phyloP scores from a whole-genome alignment of 208 protist species.

The Porcisia deanei region DNA sequence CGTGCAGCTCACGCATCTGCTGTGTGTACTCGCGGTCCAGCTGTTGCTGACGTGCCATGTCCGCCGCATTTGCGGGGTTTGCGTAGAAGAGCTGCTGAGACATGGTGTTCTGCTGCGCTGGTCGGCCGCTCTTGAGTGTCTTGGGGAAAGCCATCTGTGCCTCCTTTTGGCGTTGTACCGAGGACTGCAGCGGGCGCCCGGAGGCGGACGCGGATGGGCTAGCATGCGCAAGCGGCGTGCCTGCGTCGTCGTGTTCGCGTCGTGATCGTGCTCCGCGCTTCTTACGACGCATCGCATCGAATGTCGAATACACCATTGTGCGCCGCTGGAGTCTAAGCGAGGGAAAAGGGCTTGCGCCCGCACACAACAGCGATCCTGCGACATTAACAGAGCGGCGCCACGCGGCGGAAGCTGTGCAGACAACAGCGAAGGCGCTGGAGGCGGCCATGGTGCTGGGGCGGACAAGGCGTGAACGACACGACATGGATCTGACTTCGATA shows the following conservation, averaged over 20 bases:
- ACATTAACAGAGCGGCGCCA: not conserved
- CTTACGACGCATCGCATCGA: constrained; percentile 30
- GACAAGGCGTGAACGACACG: not conserved
- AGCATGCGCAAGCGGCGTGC: not conserved
- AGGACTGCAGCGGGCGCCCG: constrained; percentile 47
- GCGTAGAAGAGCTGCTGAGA: constrained; percentile 62
- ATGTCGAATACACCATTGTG: constrained; percentile 38
- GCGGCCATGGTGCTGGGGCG: not conserved
- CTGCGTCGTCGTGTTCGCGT: not conserved
- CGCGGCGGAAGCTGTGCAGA: not conserved
- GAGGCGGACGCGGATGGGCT: constrained; percentile 15
- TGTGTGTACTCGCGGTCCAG: constrained; percentile 48
- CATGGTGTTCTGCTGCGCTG: constrained; percentile 59
- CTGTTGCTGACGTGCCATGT: constrained; percentile 44
- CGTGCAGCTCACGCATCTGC: constrained; percentile 43
- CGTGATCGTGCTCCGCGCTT: not conserved
- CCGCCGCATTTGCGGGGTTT: constrained; percentile 35
- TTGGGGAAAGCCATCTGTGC: constrained; percentile 61
- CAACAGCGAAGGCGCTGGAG: not conserved
- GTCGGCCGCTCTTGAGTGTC: constrained; percentile 80
- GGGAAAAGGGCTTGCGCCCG: not conserved
- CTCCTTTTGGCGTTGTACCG: constrained; percentile 46
- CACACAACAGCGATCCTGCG: not conserved
- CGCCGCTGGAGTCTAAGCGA: constrained; percentile 11
- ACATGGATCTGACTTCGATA: not conserved